Conservation (phyloP, 306 rosid genomes). For the Spatholobus suberectus region DNA sequence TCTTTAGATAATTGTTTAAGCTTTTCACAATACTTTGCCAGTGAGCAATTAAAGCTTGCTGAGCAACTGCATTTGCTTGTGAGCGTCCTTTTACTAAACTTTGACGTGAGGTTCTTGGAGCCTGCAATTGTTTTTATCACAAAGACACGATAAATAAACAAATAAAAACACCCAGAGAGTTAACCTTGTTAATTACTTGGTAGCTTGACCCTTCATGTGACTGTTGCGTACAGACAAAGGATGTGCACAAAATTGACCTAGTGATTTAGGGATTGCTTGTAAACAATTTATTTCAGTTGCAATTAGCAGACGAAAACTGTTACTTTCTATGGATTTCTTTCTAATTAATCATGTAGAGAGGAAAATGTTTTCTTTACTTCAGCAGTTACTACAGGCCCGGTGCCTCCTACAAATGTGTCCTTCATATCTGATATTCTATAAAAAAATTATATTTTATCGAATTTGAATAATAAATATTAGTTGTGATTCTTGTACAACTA, state of each 20-base stretch:
- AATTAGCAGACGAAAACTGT: slow-evolving; percentile 16
- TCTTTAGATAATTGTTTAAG: slow-evolving; percentile 78
- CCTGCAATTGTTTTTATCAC: slow-evolving; percentile 62
- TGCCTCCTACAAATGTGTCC: slow-evolving; percentile 14
- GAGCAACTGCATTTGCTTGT: slow-evolving; percentile 94
- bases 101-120: slow-evolving; percentile 92
- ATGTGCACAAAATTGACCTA: slow-evolving; percentile 24
- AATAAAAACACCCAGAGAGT: slow-evolving; percentile 20
- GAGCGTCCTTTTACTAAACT: slow-evolving; percentile 97
- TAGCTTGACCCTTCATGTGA: slow-evolving; percentile 25
- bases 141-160: slow-evolving; percentile 24
- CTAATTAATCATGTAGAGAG: slow-evolving; percentile 1
- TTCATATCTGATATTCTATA: background rate
- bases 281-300: slow-evolving; percentile 13
- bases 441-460: background rate
- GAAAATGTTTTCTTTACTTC: background rate
- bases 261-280: slow-evolving; percentile 23
- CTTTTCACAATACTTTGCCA: slow-evolving; percentile 99
- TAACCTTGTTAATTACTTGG: slow-evolving; percentile 24
- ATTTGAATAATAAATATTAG: background rate
- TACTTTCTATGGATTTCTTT: background rate
- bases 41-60: slow-evolving; percentile 95
- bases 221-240: slow-evolving; percentile 32
- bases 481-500: slow-evolving; percentile 3
- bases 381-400: slow-evolving; percentile 8